These are phyloP conservation scores for Fusarium heterosporum DNA, from an alignment of 2,329 filamentous ascomycete species.

Conservation along the genomic window DNA sequence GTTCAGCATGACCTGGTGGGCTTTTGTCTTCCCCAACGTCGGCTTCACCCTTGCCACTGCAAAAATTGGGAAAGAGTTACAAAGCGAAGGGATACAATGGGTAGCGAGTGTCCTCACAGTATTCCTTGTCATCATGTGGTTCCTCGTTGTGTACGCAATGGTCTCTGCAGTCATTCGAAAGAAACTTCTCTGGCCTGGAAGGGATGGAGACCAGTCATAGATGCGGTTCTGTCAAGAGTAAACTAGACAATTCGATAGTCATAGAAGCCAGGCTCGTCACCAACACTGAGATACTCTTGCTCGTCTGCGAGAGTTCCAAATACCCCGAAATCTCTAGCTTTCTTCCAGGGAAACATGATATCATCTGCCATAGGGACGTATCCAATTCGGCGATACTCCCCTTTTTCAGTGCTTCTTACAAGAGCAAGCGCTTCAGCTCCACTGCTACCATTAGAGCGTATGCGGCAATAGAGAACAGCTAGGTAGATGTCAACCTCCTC, in stretches of 20 bases:
- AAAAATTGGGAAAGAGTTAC: slow-evolving; percentile 43
- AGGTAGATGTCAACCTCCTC: slow-evolving; percentile 18
- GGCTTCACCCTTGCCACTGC: slow-evolving; percentile 44
- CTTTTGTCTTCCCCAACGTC: slow-evolving; percentile 47
- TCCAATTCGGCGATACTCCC: slow-evolving; percentile 34
- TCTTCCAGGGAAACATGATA: slow-evolving; percentile 3
- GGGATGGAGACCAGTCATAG: slow-evolving; percentile 40
- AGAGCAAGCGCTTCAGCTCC: slow-evolving; percentile 21
- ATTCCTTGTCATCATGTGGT: slow-evolving; percentile 40
- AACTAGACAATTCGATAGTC: slow-evolving; percentile 31
- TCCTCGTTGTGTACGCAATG: slow-evolving; percentile 40
- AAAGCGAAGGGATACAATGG: slow-evolving; percentile 42
- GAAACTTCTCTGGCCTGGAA: slow-evolving; percentile 46
- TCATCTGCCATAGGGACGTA: slow-evolving; percentile 5
- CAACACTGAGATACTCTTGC: slow-evolving; percentile 21
- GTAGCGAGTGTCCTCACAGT: slow-evolving; percentile 43
- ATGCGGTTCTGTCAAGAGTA: neutral
- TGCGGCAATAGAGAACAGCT: slow-evolving; percentile 23
- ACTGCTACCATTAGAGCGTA: neutral
- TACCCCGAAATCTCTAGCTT: slow-evolving; percentile 23
- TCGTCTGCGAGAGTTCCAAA: slow-evolving; percentile 21
- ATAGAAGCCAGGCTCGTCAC: slow-evolving; percentile 11
- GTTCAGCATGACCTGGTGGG: slow-evolving; percentile 48
- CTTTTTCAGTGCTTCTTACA: slow-evolving; percentile 17
- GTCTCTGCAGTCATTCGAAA: slow-evolving; percentile 35